These are phyloP conservation scores for Globisporangium takayamanum DNA, from an alignment of 352 stramenopile genomes.

Conservation along the genomic window DNA sequence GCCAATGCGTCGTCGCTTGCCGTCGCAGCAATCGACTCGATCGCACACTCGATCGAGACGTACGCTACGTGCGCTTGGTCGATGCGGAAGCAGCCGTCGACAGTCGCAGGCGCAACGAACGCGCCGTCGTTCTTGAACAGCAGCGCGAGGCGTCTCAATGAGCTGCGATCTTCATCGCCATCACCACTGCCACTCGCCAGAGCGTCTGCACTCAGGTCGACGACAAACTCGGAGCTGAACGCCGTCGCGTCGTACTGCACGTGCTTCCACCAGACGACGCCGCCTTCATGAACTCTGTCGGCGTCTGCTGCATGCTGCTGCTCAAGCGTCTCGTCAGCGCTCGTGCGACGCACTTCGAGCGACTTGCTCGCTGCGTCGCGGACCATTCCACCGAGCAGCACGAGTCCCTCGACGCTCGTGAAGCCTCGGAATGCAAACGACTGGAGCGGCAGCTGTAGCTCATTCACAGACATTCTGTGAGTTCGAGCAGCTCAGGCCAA, in stretches of 20 bases:
- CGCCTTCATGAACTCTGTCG: slow-evolving; percentile 13
- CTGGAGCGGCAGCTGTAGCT: slow-evolving; percentile 42
- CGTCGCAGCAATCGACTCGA: slow-evolving; percentile 6
- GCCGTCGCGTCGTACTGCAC: slow-evolving; percentile 27
- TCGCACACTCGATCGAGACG: slow-evolving; percentile 13
- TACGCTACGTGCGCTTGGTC: slow-evolving; percentile 14
- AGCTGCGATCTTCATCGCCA: neutral
- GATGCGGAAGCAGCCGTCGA: slow-evolving; percentile 34
- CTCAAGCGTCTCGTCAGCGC: too few species aligned
- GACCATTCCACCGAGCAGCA: slow-evolving; percentile 17
- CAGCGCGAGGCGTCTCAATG: slow-evolving; percentile 17
- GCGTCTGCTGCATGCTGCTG: neutral
- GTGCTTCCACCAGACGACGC: slow-evolving; percentile 45
- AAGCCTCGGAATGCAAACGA: slow-evolving; percentile 48
- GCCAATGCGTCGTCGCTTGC: slow-evolving; percentile 15
- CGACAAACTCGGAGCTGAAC: slow-evolving; percentile 35
- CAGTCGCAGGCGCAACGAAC: slow-evolving; percentile 19
- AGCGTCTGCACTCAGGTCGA: slow-evolving; percentile 19
- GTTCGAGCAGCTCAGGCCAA: neutral
- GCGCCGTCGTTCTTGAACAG: slow-evolving; percentile 31
- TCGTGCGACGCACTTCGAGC: slow-evolving; percentile 14
- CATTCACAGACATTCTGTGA: neutral
- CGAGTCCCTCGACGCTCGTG: slow-evolving; percentile 22
- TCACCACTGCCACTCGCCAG: too few species aligned
- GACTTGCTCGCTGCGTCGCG: slow-evolving; percentile 23